Conservation (phyloP, 2,329 filamentous ascomycete species). For the Penicillium sclerotiorum region DNA sequence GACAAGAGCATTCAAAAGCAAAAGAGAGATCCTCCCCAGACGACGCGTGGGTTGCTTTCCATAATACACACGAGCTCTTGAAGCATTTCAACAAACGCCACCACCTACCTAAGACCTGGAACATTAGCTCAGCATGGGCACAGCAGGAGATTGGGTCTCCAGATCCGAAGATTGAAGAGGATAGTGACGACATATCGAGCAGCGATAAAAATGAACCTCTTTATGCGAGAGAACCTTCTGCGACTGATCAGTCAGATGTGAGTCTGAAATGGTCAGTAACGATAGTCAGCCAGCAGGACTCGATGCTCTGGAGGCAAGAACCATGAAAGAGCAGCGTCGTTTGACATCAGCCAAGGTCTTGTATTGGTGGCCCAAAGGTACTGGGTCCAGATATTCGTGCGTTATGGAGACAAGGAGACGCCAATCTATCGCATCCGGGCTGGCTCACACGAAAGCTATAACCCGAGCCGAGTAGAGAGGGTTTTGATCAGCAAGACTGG, state of each 20-base stretch:
- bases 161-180: neutral
- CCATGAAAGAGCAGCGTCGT: constrained; percentile 5
- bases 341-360: constrained; percentile 13
- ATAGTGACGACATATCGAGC: neutral
- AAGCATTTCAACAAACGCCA: constrained; percentile 9
- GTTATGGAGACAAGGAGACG: constrained; percentile 11
- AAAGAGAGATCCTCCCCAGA: neutral
- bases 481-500: constrained; percentile 5
- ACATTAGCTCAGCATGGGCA: constrained; percentile 4
- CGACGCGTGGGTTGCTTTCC: constrained; percentile 1
- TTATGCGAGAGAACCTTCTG: no score
- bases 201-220: neutral
- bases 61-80: constrained; percentile 1
- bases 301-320: constrained; percentile 10
- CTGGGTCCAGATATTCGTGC: constrained; percentile 19
- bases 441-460: constrained; percentile 15
- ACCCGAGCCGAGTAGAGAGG: no score
- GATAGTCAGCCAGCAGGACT: constrained; percentile 4
- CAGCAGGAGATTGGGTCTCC: constrained; percentile 1
- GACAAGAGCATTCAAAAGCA: neutral
- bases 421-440: constrained; percentile 20
- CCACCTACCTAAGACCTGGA: constrained; percentile 8
- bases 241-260: neutral
- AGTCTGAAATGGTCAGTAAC: neutral
- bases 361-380: constrained; percentile 22